These are phyloP conservation scores for Phytophthora capsici DNA, from an alignment of 352 stramenopile species.

Conservation along the genomic window DNA sequence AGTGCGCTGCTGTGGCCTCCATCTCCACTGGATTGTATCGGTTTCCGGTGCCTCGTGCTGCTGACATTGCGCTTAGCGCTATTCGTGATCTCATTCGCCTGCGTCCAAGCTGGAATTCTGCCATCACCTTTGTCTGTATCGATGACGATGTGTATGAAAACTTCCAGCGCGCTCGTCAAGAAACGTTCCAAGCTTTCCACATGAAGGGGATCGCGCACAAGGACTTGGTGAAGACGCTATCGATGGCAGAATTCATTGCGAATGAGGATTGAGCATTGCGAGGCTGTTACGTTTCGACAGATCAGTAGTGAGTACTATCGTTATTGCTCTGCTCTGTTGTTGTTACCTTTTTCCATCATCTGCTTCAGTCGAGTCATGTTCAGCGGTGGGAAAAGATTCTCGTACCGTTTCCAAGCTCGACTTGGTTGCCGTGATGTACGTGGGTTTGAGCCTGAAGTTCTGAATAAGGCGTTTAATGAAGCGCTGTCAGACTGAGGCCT, in stretches of 20 bases:
- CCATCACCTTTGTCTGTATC: conserved; percentile 61
- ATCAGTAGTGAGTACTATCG: too few relatives aligned
- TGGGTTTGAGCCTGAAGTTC: conserved; percentile 17
- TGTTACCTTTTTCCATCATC: conserved; percentile 37
- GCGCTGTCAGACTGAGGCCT: conserved; percentile 6
- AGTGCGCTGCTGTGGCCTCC: conserved; percentile 57
- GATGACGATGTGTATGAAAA: conserved; percentile 42
- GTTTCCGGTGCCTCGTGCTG: conserved; percentile 46
- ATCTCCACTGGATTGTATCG: conserved; percentile 55
- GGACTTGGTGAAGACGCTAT: conserved; percentile 13
- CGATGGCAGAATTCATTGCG: conserved; percentile 3
- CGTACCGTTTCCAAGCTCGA: conserved; percentile 50
- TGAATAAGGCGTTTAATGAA: conserved; percentile 30
- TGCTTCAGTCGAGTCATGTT: conserved; percentile 47
- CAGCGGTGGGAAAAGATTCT: conserved; percentile 50
- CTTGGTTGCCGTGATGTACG: conserved; percentile 14
- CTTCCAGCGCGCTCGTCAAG: conserved; percentile 37
- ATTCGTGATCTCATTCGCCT: conserved; percentile 54
- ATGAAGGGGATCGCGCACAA: conserved; percentile 16
- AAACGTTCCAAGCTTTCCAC: conserved; percentile 25
- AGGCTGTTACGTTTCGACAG: too few relatives aligned
- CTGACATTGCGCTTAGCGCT: conserved; percentile 44
- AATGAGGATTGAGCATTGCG: conserved; percentile 1
- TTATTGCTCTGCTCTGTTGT: conserved; percentile 5
- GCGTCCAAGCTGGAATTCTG: conserved; percentile 40